Conservation (phyloP, 1,139 yeast species). For the Nakaseomyces bracarensis region DNA sequence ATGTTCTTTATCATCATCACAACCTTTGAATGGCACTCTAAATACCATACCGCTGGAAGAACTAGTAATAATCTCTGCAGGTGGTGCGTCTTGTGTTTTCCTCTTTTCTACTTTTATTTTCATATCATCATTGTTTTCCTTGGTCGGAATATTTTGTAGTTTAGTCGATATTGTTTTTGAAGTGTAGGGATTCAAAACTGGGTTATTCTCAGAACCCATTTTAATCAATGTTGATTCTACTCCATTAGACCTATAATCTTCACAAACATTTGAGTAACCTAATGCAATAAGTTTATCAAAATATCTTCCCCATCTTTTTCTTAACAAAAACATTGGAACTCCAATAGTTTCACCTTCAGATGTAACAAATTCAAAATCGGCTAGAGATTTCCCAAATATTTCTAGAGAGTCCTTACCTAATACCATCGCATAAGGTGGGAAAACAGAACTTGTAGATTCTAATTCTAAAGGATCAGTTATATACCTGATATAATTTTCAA, state of each 20-base stretch:
- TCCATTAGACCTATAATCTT: conserved; percentile 21
- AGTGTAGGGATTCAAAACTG: not conserved
- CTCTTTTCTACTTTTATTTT: not conserved
- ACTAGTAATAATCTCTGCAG: conserved; percentile 21
- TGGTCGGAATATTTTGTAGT: not conserved
- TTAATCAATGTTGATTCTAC: conserved; percentile 12
- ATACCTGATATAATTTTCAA: conserved; percentile 66
- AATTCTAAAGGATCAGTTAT: conserved; percentile 63
- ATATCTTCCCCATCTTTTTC: conserved; percentile 69
- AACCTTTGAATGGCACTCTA: conserved; percentile 51
- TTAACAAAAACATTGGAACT: conserved; percentile 49
- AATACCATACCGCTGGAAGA: conserved; percentile 36
- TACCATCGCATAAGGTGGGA: conserved; percentile 70
- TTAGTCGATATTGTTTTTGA: not conserved
- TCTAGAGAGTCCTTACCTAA: conserved; percentile 67
- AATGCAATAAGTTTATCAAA: conserved; percentile 53
- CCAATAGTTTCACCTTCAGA: conserved; percentile 62
- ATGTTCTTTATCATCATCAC: conserved; percentile 1
- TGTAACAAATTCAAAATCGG: conserved; percentile 65
- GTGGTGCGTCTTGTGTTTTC: conserved; percentile 3
- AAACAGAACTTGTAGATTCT: conserved; percentile 57
- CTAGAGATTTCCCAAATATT: conserved; percentile 50
- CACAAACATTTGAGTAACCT: conserved; percentile 43
- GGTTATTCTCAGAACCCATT: not conserved
- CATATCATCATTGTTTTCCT: not conserved